Evolutionary conservation across 2,329 filamentous ascomycete species (phyloP), one percentile per base, ranked within the genome.

Genomic region (Fusarium sp.): DNA sequence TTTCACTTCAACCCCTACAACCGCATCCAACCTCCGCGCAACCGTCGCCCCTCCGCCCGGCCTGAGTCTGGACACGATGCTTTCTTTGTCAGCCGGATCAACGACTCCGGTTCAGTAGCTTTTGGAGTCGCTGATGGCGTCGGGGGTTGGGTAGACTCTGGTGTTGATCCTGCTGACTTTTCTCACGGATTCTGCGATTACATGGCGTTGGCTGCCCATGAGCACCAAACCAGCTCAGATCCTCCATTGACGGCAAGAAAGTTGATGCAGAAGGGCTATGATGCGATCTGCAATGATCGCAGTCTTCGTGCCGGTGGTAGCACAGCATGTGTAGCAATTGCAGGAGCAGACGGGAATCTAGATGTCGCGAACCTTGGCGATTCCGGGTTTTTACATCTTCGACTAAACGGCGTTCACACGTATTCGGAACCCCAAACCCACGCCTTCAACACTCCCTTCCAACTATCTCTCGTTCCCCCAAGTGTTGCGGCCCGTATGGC

Each of bases 361-460:
- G 91, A 97, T 72, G 88, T 96, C 50, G 95, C 95, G 59, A 99
- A 99, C 77, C 83, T 99, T 31, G 95, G 95, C 65, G 95, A 99
- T 79, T 97, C 93, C 25, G 95, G 95, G 29, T 98, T 93, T 75
- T 84, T 98, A 53, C 90, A 96, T 61, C 82, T 98, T 58, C 88
- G 93, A 12, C 85, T 92, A 25, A 96, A 94, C 67, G 92, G 91
- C 12, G 91, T 99, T 29, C 90, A 95, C 75, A 86, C 90, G 53
- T 89, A 88, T 72, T 96, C 93, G 2, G 85, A 88, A 43, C 90
- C 92, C 24, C 95, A 99, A 77, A 97, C 93, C 1, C 95, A 99
- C 76, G 93, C 90, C 39, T 99, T 99, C 84, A 99, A 99, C 77
- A 98, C 95, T 0, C 95, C 95, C 0, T 99, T 91, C 73, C 95